phyloP scores from a whole-genome alignment of 2,329 filamentous ascomycete species.

The Ambrosiella beaveri region DNA sequence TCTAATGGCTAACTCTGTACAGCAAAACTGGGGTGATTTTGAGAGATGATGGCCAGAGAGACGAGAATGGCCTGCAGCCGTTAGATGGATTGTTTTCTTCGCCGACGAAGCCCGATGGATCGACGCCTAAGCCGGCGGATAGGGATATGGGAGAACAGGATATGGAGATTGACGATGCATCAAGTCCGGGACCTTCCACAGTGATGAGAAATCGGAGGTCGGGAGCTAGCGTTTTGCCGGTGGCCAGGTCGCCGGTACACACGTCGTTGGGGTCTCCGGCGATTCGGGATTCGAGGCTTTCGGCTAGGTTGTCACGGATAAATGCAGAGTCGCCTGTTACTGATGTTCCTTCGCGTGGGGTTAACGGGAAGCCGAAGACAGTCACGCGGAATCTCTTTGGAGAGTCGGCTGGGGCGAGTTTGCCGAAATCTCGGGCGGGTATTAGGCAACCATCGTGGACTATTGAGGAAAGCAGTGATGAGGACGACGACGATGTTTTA shows the following conservation, averaged over 20 bases:
- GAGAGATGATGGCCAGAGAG: conserved; percentile 60
- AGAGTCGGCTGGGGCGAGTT: conserved; percentile 14
- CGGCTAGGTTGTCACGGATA: conserved; percentile 23
- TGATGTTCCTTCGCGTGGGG: not conserved
- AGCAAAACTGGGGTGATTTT: conserved; percentile 84
- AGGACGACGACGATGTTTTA: conserved; percentile 16
- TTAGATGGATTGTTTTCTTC: conserved; percentile 81
- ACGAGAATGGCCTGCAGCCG: conserved; percentile 83
- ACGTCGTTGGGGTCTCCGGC: conserved; percentile 44
- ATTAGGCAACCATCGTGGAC: not conserved
- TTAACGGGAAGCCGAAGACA: conserved; percentile 15
- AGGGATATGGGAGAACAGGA: conserved; percentile 26
- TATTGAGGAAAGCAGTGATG: conserved; percentile 14
- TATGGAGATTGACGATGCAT: conserved; percentile 31
- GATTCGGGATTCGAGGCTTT: conserved; percentile 38
- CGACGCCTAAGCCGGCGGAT: conserved; percentile 19
- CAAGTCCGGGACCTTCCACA: conserved; percentile 36
- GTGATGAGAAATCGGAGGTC: conserved; percentile 34
- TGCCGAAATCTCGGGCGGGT: conserved; percentile 11
- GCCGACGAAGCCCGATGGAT: conserved; percentile 34
- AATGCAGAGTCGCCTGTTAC: not conserved
- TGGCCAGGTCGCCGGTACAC: conserved; percentile 43
- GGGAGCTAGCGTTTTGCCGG: conserved; percentile 30
- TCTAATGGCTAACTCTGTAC: conserved; percentile 2
- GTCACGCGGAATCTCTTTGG: conserved; percentile 42